A percentile compares a stretch with the other conserved stretches of the same genome.
phyloP scores from a whole-genome alignment of 208 protist species.

The Trypanosoma grayi region DNA sequence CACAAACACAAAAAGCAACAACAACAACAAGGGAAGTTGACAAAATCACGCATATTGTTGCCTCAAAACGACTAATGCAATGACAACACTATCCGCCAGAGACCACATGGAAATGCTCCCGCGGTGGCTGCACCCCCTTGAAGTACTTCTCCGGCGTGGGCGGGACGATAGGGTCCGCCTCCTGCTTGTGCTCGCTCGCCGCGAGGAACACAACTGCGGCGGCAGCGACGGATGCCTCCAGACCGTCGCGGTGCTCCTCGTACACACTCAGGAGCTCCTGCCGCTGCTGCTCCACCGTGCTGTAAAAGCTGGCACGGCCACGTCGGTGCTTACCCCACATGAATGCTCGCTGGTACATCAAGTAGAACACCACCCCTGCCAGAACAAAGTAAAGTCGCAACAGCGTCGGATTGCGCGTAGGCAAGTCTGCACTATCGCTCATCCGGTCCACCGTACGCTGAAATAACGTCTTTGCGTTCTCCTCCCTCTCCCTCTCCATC shows the following conservation, averaged over 20 bases:
- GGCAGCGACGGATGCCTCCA: constrained; percentile 54
- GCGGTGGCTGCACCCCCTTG: constrained; percentile 45
- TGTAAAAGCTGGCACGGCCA: constrained; percentile 50
- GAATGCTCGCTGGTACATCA: constrained; percentile 70
- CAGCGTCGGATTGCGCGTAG: constrained; percentile 43
- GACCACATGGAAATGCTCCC: constrained; percentile 60
- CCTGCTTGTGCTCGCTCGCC: constrained; percentile 40
- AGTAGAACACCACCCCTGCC: constrained; percentile 38
- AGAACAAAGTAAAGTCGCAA: constrained; percentile 49
- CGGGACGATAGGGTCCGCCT: constrained; percentile 40
- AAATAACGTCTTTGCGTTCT: constrained; percentile 72
- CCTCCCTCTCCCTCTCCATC: constrained; percentile 49
- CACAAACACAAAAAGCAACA: neutral
- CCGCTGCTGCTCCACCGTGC: constrained; percentile 44
- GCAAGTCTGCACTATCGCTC: constrained; percentile 63
- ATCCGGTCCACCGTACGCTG: constrained; percentile 53
- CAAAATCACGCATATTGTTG: neutral
- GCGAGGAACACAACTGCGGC: constrained; percentile 66
- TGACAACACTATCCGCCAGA: constrained; percentile 33
- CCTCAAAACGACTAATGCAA: constrained; percentile 9
- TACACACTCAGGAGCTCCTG: constrained; percentile 41
- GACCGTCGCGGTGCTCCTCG: constrained; percentile 32
- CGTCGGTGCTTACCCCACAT: constrained; percentile 44
- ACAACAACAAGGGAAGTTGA: constrained; percentile 4
- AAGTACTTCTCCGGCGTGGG: constrained; percentile 47